Evolutionary conservation across 2,329 filamentous ascomycete genomes (phyloP).

Genomic region (Colletotrichum nymphaeae): DNA sequence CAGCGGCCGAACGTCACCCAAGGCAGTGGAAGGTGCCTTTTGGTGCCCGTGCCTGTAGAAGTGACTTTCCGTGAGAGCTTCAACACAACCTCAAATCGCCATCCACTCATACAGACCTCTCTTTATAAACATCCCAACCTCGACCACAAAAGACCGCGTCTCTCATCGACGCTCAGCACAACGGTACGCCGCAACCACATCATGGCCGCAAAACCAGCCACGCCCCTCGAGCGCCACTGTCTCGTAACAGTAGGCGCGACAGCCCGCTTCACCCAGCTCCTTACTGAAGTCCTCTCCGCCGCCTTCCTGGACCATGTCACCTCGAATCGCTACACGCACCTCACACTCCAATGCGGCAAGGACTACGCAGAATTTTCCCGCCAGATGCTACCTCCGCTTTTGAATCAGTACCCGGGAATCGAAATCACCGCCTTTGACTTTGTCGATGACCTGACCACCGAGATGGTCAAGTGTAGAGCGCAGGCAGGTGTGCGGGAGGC

Average conservation of each 20-base stretch:
- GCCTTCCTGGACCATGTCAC: slow-evolving; percentile 72
- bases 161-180: no score
- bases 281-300: slow-evolving; percentile 72
- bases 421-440: slow-evolving; percentile 74
- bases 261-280: slow-evolving; percentile 80
- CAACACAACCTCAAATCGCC: neutral
- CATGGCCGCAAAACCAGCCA: neutral
- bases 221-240: slow-evolving; percentile 58
- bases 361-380: slow-evolving; percentile 67
- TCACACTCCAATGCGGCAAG: slow-evolving; percentile 85
- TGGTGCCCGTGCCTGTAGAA: neutral
- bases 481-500: slow-evolving; percentile 59
- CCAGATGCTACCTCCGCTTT: slow-evolving; percentile 37
- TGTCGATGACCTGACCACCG: slow-evolving; percentile 67
- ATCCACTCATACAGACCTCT: neutral
- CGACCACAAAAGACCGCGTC: neutral
- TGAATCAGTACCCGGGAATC: slow-evolving; percentile 51
- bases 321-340: slow-evolving; percentile 72
- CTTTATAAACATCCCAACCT: neutral
- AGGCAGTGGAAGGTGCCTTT: neutral
- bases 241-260: slow-evolving; percentile 96
- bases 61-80: neutral
- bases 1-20: slow-evolving; percentile 8
- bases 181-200: neutral
- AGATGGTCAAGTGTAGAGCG: slow-evolving; percentile 68